Evolutionary conservation across 1,284 basidiomycete genomes (phyloP), one percentile per base, ranked within the genome.

Genomic region (Leccinum variabile): DNA sequence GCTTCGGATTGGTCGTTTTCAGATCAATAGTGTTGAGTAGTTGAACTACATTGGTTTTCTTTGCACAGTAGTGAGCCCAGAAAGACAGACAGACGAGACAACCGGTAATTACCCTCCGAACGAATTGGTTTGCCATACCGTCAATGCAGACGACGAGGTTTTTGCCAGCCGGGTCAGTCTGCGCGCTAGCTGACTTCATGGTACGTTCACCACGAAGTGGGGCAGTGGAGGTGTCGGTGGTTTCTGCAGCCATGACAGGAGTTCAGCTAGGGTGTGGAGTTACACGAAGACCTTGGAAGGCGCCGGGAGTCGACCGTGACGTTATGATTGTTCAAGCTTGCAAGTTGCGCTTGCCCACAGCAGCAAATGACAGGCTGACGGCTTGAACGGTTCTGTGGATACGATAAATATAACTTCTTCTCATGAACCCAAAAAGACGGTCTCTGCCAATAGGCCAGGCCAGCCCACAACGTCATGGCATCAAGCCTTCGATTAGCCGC

Each of bases 91-190:
- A 32, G 16, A 32, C 25, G 0, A 22, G 22, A n/a, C 5, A 3
- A 3, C 10, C 44, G 10, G 10, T 46, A 46, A 39, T 8, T 2
- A 61, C 67, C 33, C 70, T 68, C 18, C 60, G 56, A 39, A 74
- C 70, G 25, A 76, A 77, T 54, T 74, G 65, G 49, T 76, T 76
- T 6, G 74, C 66, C 3, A 75, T 77, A 0, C 76, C 76, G 57
- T 76, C 75, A 22, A 77, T 76, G 63, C 75, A 77, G 13, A 76
- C 67, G 16, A 76, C 66, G 11, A 76, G 68, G 57, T 76, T 76
- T 54, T 52, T 52, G 44, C 44, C 9, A 18, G 18, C n/a, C n/a
- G n/a, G 10, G n/a, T 11, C n/a, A 44, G 41, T 44, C n/a, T 44
- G 41, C n/a, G n/a, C 8, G 9, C n/a, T 7, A 10, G n/a, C 18